Evolutionary conservation across 2,329 filamentous ascomycete genomes (phyloP), one percentile per base, ranked within the genome.

Genomic region (Exophiala spinifera): DNA sequence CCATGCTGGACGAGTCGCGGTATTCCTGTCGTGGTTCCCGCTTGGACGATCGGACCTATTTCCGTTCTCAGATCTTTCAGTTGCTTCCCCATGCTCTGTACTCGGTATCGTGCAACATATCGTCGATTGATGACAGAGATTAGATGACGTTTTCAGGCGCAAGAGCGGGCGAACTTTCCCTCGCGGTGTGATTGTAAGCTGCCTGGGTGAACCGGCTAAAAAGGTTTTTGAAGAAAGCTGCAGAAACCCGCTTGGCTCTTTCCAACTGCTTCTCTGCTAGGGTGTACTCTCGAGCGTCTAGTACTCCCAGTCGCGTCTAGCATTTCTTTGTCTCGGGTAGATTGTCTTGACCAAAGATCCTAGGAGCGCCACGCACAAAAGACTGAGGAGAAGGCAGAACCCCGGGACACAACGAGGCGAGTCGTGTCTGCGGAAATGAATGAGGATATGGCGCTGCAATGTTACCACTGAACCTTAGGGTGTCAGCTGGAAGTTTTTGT

Each of bases 361-460:
- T 75, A 47, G 89, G 71, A 64, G 85, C 89, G 3, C 88, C 58
- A 2, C 81, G 73, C 67, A 91, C 76, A 70, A 92, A 95, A 0
- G 75, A 87, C 49, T 95, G 69, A 4, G 95, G 83, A 1, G 85
- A 37, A 60, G 78, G 3, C 81, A 85, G 63, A 96, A 91, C 0
- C 91, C 91, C n/a, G 34, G 49, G 23, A 36, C 50, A 45, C 51
- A 96, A 28, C 79, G 77, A 3, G 86, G 89, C 57, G 73, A 63
- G 66, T 82, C 76, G n/a, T n/a, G n/a, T n/a, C 56, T 79, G 74
- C 64, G 65, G 67, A 2, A 75, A 96, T 89, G 68, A 95, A 95
- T 8, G 71, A 75, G 36, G 58, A 47, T 17, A 62, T 56, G 33
- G 45, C 51, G 31, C 56, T 11, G 47, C 57, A n/a, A 60, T 46